These are phyloP conservation scores for Heritiera fomes DNA, from an alignment of 345 rosid species.

Conservation along the genomic window DNA sequence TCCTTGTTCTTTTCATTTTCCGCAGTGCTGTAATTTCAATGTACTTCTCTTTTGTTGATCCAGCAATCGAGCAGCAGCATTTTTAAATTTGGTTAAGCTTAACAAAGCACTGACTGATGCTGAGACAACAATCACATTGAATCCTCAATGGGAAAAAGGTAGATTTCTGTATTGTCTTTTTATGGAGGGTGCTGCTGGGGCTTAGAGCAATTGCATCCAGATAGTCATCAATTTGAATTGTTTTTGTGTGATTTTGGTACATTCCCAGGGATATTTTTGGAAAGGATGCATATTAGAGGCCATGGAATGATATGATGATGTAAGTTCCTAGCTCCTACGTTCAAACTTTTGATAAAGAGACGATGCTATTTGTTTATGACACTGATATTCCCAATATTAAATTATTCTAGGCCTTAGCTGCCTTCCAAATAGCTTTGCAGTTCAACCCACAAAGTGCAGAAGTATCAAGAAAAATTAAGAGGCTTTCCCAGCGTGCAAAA, in stretches of 20 bases:
- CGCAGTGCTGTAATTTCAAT: not conserved
- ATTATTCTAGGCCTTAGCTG: slow-evolving; percentile 63
- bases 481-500: slow-evolving; percentile 21
- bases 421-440: slow-evolving; percentile 71
- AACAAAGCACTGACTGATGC: slow-evolving; percentile 94
- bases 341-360: slow-evolving; percentile 5
- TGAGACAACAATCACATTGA: slow-evolving; percentile 75
- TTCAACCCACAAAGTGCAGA: slow-evolving; percentile 83
- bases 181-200: no score
- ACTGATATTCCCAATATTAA: slow-evolving; percentile 3
- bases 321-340: slow-evolving; percentile 29
- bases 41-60: slow-evolving; percentile 18
- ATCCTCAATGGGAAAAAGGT: slow-evolving; percentile 98
- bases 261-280: slow-evolving; percentile 85
- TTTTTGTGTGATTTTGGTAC: slow-evolving; percentile 23
- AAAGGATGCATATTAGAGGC: slow-evolving; percentile 95
- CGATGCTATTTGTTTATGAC: not conserved
- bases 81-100: slow-evolving; percentile 83
- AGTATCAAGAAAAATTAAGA: slow-evolving; percentile 30
- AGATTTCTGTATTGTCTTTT: not conserved
- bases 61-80: slow-evolving; percentile 99
- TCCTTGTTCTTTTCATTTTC: no score
- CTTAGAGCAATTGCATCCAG: not conserved
- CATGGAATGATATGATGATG: slow-evolving; percentile 90
- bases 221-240: not conserved